A percentile compares a stretch with the other conserved stretches of the same genome.
Conservation (phyloP, 345 rosid species). For the Citrus trifoliata region DNA sequence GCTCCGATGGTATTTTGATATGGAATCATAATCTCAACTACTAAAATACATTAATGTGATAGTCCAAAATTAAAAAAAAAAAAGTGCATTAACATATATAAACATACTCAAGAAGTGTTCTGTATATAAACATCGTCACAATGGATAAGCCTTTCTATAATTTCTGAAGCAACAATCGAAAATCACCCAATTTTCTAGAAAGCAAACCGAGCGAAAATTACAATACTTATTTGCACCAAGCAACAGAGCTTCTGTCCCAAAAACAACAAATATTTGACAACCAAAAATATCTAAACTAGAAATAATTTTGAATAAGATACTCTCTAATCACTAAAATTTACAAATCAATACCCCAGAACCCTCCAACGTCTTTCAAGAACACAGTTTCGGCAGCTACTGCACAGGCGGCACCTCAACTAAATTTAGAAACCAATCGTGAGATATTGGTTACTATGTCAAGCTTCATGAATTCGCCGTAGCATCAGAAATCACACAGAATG, state of each 20-base stretch:
- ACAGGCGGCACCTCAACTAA: neutral
- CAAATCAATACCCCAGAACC: constrained; percentile 6
- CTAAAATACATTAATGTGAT: neutral
- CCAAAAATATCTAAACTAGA: neutral
- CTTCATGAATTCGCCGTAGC: neutral
- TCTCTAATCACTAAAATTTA: constrained; percentile 11
- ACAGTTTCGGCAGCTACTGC: neutral
- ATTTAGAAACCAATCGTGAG: neutral
- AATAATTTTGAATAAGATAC: neutral
- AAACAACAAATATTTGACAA: neutral
- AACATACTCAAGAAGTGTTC: too few relatives aligned
- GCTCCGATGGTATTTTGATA: too few relatives aligned
- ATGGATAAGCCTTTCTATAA: too few relatives aligned
- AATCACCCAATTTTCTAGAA: neutral
- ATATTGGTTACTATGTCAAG: neutral
- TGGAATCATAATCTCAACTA: neutral
- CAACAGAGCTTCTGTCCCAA: neutral
- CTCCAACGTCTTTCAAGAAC: constrained; percentile 6
- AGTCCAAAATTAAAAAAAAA: too few relatives aligned
- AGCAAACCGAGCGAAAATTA: neutral
- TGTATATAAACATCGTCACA: too few relatives aligned
- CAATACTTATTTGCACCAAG: neutral
- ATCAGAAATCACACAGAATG: neutral
- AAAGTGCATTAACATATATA: too few relatives aligned
- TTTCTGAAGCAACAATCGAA: too few relatives aligned